phyloP scores from a whole-genome alignment of 164 flowering plant species.

The Berberis thunbergii region DNA sequence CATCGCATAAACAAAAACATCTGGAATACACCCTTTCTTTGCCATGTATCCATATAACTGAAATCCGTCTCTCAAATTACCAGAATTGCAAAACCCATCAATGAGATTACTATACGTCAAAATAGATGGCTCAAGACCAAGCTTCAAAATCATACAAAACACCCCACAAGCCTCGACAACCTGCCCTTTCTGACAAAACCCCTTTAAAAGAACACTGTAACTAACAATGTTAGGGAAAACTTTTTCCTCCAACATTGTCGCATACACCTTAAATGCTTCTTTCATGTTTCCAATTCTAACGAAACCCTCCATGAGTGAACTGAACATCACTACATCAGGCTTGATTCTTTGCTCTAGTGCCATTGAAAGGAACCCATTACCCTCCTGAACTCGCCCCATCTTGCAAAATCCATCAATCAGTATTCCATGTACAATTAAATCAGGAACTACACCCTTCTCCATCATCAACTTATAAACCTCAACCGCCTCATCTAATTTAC shows the following conservation, averaged over 20 bases:
- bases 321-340: background rate
- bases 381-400: background rate
- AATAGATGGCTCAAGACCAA: background rate
- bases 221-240: background rate
- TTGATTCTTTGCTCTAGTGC: background rate
- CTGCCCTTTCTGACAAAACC: background rate
- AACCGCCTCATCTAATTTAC: background rate
- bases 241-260: background rate
- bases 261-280: background rate
- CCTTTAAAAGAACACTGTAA: background rate
- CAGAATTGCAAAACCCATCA: background rate
- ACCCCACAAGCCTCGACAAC: background rate
- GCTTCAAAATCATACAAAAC: background rate
- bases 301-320: background rate
- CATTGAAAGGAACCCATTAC: background rate
- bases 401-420: background rate
- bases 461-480: background rate
- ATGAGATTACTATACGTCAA: background rate
- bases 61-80: background rate
- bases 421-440: background rate
- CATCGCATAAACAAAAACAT: background rate
- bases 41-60: background rate
- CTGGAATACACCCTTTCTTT: background rate
- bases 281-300: background rate
- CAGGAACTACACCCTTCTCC: background rate